Percentiles rank a stretch among this genome's conserved stretches.
Evolutionary conservation across 148 eudicot genomes (phyloP).

Genomic region (Camellia lanceoleosa): DNA sequence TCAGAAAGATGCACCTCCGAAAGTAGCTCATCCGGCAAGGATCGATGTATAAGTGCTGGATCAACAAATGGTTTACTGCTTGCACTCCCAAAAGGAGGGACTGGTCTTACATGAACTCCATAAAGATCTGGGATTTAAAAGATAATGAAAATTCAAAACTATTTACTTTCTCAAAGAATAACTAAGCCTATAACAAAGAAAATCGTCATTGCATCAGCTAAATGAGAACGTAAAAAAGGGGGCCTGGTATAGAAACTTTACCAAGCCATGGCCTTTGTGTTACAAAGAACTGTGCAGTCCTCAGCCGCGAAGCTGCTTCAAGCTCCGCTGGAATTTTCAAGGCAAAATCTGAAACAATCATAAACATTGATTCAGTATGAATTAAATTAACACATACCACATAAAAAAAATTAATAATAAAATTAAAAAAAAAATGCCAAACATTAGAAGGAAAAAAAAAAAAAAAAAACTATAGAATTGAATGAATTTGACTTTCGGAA

Average conservation of each 20-base stretch:
- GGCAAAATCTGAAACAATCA: slow-evolving; percentile 43
- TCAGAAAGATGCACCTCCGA: slow-evolving; percentile 56
- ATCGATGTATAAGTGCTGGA: slow-evolving; percentile 68
- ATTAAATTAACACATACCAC: background rate
- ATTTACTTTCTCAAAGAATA: background rate
- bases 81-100: slow-evolving; percentile 70
- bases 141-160: background rate
- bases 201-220: background rate
- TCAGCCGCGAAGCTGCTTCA: slow-evolving; percentile 67
- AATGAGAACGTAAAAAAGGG: background rate
- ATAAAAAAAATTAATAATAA: background rate
- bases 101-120: slow-evolving; percentile 80
- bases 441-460: background rate
- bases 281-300: slow-evolving; percentile 59
- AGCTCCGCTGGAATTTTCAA: slow-evolving; percentile 60
- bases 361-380: background rate
- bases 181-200: background rate
- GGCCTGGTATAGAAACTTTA: slow-evolving; percentile 16
- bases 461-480: background rate
- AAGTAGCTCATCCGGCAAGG: slow-evolving; percentile 87
- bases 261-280: slow-evolving; percentile 97
- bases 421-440: background rate
- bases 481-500: background rate
- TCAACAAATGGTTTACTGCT: slow-evolving; percentile 54
- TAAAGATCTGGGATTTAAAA: slow-evolving; percentile 54